These are phyloP conservation scores for Carex cristatella DNA, from an alignment of 176 grass and related monocot genomes.

Conservation along the genomic window DNA sequence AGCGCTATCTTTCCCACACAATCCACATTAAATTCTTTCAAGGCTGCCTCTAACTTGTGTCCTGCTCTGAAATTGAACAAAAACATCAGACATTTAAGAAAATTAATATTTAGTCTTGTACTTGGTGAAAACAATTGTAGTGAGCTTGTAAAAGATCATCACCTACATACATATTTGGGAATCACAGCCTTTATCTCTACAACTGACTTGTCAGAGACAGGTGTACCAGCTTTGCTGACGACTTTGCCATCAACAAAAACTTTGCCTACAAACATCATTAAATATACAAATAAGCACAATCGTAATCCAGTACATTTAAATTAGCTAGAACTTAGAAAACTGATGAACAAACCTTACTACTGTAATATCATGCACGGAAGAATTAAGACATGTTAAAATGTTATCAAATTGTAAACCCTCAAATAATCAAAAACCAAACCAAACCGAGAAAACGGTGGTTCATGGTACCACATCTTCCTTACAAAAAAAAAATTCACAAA, in stretches of 20 bases:
- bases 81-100: not conserved
- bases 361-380: not conserved
- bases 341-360: not conserved
- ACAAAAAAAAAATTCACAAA: slow-evolving; percentile 9
- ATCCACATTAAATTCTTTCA: slow-evolving; percentile 72
- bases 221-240: slow-evolving; percentile 81
- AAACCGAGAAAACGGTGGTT: too few relatives aligned
- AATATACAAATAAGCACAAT: not conserved
- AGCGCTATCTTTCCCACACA: slow-evolving; percentile 81
- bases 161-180: slow-evolving; percentile 99
- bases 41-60: slow-evolving; percentile 95
- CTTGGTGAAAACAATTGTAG: slow-evolving; percentile 12
- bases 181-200: slow-evolving; percentile 90
- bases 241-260: slow-evolving; percentile 90
- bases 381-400: not conserved
- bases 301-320: not conserved
- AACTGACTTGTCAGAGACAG: slow-evolving; percentile 82
- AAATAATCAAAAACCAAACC: slow-evolving; percentile 16
- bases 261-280: slow-evolving; percentile 53
- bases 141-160: slow-evolving; percentile 49
- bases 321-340: not conserved
- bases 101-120: not conserved
- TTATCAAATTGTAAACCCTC: slow-evolving; percentile 6
- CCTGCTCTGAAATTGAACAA: slow-evolving; percentile 60
- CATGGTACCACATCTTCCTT: too few relatives aligned